phyloP scores from a whole-genome alignment of 345 rosid species.

The Eucalyptus regnans region DNA sequence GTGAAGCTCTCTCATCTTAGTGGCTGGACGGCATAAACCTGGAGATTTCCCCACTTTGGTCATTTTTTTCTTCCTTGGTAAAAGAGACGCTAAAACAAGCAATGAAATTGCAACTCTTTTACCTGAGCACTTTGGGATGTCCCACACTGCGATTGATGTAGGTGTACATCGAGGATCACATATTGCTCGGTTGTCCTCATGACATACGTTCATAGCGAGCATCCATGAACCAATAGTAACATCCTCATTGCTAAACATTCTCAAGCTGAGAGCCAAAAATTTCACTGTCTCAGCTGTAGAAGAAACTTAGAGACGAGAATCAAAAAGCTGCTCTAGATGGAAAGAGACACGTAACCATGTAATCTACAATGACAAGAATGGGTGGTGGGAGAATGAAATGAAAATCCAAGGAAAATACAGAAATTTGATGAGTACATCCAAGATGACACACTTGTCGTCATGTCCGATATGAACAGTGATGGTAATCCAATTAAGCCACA shows the following conservation, averaged over 20 bases:
- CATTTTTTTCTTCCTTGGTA: neutral
- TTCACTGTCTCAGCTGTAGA: neutral
- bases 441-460: neutral
- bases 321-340: neutral
- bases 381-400: neutral
- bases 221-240: slow-evolving; percentile 92
- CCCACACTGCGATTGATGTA: slow-evolving; percentile 79
- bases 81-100: neutral
- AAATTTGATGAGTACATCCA: neutral
- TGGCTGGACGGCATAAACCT: slow-evolving; percentile 70
- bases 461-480: neutral
- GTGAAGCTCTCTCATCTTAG: slow-evolving; percentile 57
- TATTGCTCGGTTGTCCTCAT: slow-evolving; percentile 66
- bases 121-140: slow-evolving; percentile 90
- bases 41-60: neutral
- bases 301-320: neutral
- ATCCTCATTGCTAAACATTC: slow-evolving; percentile 88
- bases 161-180: slow-evolving; percentile 75
- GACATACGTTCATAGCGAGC: slow-evolving; percentile 77
- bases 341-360: neutral
- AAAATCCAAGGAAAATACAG: neutral
- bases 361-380: neutral
- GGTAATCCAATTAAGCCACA: neutral
- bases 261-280: slow-evolving; percentile 35
- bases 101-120: neutral